A percentile compares a stretch with the other conserved stretches of the same genome.
These are phyloP conservation scores for Closterium sp. DNA, from an alignment of 139 green algal genomes.

Conservation along the genomic window DNA sequence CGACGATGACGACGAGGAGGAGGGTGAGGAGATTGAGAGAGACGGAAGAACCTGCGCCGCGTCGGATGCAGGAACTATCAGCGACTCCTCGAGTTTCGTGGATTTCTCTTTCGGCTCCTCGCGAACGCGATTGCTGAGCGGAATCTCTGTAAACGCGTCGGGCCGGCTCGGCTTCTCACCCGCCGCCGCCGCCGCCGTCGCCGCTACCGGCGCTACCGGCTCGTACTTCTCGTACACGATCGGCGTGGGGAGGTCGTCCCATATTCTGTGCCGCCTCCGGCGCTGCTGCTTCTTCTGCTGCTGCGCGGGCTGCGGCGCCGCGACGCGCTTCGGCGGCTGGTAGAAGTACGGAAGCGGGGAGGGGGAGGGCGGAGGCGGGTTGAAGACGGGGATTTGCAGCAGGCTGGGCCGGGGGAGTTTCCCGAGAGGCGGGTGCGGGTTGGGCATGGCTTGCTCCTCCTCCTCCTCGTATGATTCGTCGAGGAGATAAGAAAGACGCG, in stretches of 20 bases:
- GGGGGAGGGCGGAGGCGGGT: not conserved
- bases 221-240: not conserved
- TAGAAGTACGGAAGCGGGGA: not conserved
- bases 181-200: too few relatives aligned
- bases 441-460: not conserved
- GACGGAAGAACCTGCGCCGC: too few relatives aligned
- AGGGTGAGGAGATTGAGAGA: too few relatives aligned
- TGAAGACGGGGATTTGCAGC: not conserved
- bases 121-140: not conserved
- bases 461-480: not conserved
- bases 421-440: slow-evolving; percentile 15
- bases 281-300: not conserved
- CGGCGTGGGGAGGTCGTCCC: not conserved
- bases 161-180: not conserved
- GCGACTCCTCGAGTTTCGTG: not conserved
- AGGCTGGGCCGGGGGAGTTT: not conserved
- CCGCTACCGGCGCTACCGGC: too few relatives aligned
- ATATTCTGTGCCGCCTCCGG: not conserved
- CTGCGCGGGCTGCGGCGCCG: not conserved
- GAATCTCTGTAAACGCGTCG: not conserved
- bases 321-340: not conserved
- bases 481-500: not conserved
- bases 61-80: not conserved
- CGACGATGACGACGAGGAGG: not conserved
- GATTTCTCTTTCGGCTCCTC: not conserved